A percentile compares a stretch with the other conserved stretches of the same genome.
Conservation (phyloP, 2,329 filamentous ascomycete genomes). For the Trichophyton simii region DNA sequence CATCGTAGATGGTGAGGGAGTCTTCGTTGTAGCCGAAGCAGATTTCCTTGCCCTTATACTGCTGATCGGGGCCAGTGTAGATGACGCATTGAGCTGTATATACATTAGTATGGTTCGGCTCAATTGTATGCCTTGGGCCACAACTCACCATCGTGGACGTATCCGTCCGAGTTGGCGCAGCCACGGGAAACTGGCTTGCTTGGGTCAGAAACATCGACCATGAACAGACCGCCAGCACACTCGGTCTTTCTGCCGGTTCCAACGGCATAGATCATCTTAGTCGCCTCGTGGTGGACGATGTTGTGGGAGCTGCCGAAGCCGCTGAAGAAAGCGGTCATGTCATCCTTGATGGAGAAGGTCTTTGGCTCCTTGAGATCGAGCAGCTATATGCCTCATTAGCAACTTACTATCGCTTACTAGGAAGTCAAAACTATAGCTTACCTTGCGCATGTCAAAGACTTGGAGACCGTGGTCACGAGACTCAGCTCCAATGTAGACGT, state of each 20-base stretch:
- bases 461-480: conserved; percentile 45
- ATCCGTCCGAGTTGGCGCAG: conserved; percentile 44
- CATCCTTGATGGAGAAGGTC: conserved; percentile 32
- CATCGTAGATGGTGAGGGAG: conserved; percentile 17
- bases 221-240: conserved; percentile 45
- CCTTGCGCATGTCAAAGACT: conserved; percentile 50
- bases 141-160: conserved; percentile 43
- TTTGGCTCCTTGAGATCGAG: conserved; percentile 32
- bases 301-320: conserved; percentile 40
- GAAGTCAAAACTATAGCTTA: background rate
- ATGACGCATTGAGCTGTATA: conserved; percentile 41
- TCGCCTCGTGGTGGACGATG: conserved; percentile 34
- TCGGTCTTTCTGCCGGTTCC: conserved; percentile 33
- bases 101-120: too few relatives aligned
- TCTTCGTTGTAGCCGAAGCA: conserved; percentile 45
- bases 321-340: conserved; percentile 33
- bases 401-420: background rate
- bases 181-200: conserved; percentile 42
- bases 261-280: conserved; percentile 38
- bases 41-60: conserved; percentile 40
- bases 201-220: conserved; percentile 45
- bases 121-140: too few relatives aligned
- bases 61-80: conserved; percentile 40
- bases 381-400: conserved; percentile 30
- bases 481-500: conserved; percentile 27